Evolutionary conservation across 2,329 filamentous ascomycete genomes (phyloP), one percentile per base, ranked within the genome.

Genomic region (Didymellaceae sp.): DNA sequence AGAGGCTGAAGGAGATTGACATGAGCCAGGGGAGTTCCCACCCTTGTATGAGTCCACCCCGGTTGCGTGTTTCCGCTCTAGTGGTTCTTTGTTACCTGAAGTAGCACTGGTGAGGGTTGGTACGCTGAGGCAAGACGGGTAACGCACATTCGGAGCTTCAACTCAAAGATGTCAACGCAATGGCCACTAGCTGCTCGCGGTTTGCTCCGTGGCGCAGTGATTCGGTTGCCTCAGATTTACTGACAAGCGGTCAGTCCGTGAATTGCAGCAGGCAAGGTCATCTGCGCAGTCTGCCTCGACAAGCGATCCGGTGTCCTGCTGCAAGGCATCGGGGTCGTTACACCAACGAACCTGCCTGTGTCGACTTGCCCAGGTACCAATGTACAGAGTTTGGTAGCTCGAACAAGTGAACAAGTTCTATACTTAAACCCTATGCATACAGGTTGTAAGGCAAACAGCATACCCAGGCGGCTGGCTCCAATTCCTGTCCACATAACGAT

Each of bases 131-230:
- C 18, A 21, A 33, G 34, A 14, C 8, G 16, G 16, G 20, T 30
- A 35, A 30, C 34, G 35, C 28, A 44, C 17, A 33, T 40, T 33
- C 34, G 26, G 21, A 44, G 24, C 20, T 33, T 26, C 16, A 33
- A 32, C 24, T 42, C 20, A 13, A 35, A 32, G 25, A 46, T 42
- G 35, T 32, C 48, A 46, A 42, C 37, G 37, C 48, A 46, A 52
- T 31, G 37, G 42, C 24, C 48, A 41, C 48, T 52, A 52, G 32
- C 48, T 52, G 26, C 21, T 52, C 42, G 38, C 37, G 48, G 48
- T 46, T 25, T 43, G 37, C 37, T 43, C 48, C 42, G 48, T 46
- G 42, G 37, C 38, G 38, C 21, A 40, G n/a, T 26, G 31, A 43
- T 42, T 42, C 38, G 37, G 21, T 32, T 8, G 24, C 18, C 39